These are phyloP conservation scores for Plasmodium berghei DNA, from an alignment of 169 alveolate genomes.

Conservation along the genomic window DNA sequence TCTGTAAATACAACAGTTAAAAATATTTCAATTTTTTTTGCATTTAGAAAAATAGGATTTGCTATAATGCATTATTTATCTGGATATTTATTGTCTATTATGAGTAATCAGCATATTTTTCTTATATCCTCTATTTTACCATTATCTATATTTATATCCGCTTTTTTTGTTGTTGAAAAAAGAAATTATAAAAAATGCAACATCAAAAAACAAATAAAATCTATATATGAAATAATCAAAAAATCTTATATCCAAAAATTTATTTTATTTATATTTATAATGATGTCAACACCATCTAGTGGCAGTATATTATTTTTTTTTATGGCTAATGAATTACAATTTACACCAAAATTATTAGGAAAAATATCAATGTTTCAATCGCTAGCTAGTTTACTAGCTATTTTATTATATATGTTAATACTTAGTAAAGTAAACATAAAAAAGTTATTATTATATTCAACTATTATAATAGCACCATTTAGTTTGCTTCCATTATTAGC, in stretches of 20 bases:
- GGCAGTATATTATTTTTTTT: constrained; percentile 90
- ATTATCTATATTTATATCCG: constrained; percentile 79
- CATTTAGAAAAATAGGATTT: constrained; percentile 87
- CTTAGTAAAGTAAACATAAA: constrained; percentile 82
- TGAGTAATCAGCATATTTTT: constrained; percentile 81
- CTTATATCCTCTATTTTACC: constrained; percentile 86
- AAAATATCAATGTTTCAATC: constrained; percentile 88
- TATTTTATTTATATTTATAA: constrained; percentile 80
- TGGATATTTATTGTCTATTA: constrained; percentile 77
- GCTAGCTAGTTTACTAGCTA: constrained; percentile 87
- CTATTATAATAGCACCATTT: constrained; percentile 85
- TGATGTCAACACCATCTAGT: constrained; percentile 90
- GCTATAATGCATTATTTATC: constrained; percentile 88
- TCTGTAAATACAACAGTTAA: constrained; percentile 78
- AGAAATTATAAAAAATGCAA: constrained; percentile 33
- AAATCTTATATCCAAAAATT: constrained; percentile 80
- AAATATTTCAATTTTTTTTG: constrained; percentile 86
- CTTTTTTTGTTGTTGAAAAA: constrained; percentile 83
- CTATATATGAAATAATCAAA: constrained; percentile 65
- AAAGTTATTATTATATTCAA: constrained; percentile 84
- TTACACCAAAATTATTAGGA: constrained; percentile 89
- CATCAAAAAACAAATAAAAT: constrained; percentile 54
- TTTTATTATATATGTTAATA: constrained; percentile 81
- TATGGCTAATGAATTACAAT: constrained; percentile 89
- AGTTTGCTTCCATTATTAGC: constrained; percentile 85